Evolutionary conservation across 768 basidiomycete species (phyloP).

Genomic region (Naganishia onofrii): DNA sequence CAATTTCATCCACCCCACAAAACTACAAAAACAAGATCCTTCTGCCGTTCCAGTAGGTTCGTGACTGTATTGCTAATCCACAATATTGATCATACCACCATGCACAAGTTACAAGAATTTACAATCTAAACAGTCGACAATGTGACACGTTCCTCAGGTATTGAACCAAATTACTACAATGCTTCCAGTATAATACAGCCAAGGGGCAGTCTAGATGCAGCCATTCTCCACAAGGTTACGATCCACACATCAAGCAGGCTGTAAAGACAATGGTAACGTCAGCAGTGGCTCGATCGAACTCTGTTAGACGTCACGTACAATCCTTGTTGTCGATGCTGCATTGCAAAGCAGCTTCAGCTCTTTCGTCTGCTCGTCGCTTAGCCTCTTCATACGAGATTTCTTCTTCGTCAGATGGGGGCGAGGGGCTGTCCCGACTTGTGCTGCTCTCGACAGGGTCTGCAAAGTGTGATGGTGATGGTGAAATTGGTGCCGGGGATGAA

Average conservation of each 20-base stretch:
- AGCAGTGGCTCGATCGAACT: not conserved
- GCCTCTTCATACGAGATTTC: slow-evolving; percentile 52
- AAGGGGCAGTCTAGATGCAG: not conserved
- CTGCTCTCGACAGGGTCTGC: slow-evolving; percentile 17
- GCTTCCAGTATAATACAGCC: slow-evolving; percentile 17
- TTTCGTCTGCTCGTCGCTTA: slow-evolving; percentile 49
- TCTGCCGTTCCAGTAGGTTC: too few relatives aligned
- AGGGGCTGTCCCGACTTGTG: slow-evolving; percentile 13
- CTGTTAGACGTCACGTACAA: slow-evolving; percentile 9
- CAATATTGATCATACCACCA: too few relatives aligned
- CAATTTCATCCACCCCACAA: too few relatives aligned
- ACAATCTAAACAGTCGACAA: not conserved
- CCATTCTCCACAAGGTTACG: not conserved
- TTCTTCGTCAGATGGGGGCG: slow-evolving; percentile 42
- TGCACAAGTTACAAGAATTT: not conserved
- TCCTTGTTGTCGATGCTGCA: slow-evolving; percentile 53
- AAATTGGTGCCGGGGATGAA: slow-evolving; percentile 3
- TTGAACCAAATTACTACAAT: slow-evolving; percentile 5
- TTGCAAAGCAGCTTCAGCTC: slow-evolving; percentile 52
- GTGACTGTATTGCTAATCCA: too few relatives aligned
- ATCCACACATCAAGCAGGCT: slow-evolving; percentile 26
- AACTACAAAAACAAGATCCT: too few relatives aligned
- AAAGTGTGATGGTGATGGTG: slow-evolving; percentile 20
- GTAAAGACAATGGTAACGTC: not conserved
- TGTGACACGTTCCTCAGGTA: not conserved